Percentiles rank a stretch among this genome's conserved stretches.
Evolutionary conservation across 108 stramenopile genomes (phyloP).

Genomic region (Phaeodactylum tricornutum): DNA sequence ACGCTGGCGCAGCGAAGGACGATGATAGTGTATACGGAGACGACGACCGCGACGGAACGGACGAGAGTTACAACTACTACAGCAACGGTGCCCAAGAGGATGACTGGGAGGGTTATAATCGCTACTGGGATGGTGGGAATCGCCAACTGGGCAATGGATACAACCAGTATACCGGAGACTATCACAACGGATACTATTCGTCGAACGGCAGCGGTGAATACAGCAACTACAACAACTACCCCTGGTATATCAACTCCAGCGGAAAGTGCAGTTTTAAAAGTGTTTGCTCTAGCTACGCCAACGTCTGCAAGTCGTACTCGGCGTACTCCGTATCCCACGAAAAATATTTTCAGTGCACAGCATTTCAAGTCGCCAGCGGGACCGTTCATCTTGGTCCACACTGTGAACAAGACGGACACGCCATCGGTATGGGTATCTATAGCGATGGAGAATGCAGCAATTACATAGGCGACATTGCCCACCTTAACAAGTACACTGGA

Average conservation of each 20-base stretch:
- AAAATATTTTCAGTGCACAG: slow-evolving; percentile 30
- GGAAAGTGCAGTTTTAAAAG: slow-evolving; percentile 24
- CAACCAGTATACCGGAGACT: slow-evolving; percentile 4
- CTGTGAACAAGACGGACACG: slow-evolving; percentile 53
- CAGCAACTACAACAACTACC: not conserved
- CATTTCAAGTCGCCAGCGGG: slow-evolving; percentile 29
- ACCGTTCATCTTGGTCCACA: slow-evolving; percentile 55
- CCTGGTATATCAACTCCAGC: not conserved
- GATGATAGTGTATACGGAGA: slow-evolving; percentile 1
- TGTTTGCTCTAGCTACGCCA: slow-evolving; percentile 20
- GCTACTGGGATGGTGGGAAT: slow-evolving; percentile 3
- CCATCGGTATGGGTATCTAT: slow-evolving; percentile 69
- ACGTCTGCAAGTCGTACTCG: slow-evolving; percentile 38
- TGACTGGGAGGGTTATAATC: slow-evolving; percentile 2
- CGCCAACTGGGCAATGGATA: slow-evolving; percentile 1
- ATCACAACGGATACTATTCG: not conserved
- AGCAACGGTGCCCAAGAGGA: too few species aligned
- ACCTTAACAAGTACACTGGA: slow-evolving; percentile 15
- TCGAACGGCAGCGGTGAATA: not conserved
- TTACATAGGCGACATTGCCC: slow-evolving; percentile 33
- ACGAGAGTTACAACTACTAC: too few species aligned
- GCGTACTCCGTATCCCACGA: slow-evolving; percentile 16
- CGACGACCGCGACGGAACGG: not conserved
- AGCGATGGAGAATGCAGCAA: slow-evolving; percentile 61
- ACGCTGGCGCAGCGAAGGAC: not conserved